Evolutionary conservation across 371 early-diverging fungal species (phyloP).

Genomic region (Syncephalastrum racemosum): DNA sequence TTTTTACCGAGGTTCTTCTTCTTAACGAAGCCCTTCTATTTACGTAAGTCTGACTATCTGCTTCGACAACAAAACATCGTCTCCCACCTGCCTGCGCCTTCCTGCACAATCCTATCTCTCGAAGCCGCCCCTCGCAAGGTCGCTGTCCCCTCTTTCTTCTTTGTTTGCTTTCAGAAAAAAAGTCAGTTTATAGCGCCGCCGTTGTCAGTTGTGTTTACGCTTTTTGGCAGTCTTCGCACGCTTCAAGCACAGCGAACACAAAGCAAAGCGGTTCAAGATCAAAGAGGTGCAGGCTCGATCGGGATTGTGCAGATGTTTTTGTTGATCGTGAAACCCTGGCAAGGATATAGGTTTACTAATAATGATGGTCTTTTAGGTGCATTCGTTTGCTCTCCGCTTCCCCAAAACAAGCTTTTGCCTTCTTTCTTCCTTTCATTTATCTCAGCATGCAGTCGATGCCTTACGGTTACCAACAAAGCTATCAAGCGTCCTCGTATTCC

Average conservation of each 20-base stretch:
- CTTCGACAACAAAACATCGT: too few relatives aligned
- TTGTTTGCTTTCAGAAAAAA: slow-evolving; percentile 7
- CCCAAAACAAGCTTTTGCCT: slow-evolving; percentile 15
- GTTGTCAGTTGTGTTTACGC: slow-evolving; percentile 9
- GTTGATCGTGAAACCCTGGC: slow-evolving; percentile 3
- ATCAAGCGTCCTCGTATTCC: slow-evolving; percentile 20
- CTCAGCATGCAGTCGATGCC: slow-evolving; percentile 24
- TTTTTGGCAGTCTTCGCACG: slow-evolving; percentile 10
- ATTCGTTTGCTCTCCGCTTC: slow-evolving; percentile 26
- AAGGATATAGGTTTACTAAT: slow-evolving; percentile 2
- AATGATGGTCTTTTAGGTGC: slow-evolving; percentile 2
- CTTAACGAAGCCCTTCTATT: too few relatives aligned
- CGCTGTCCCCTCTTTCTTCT: not conserved
- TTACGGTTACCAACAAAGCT: slow-evolving; percentile 23
- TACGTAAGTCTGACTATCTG: too few relatives aligned
- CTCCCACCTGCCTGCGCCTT: too few relatives aligned
- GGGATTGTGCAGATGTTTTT: too few relatives aligned
- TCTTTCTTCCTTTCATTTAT: slow-evolving; percentile 8
- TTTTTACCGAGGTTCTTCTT: slow-evolving; percentile 2
- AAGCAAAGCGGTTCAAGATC: too few relatives aligned
- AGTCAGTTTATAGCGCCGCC: slow-evolving; percentile 20
- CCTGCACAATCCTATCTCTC: too few relatives aligned
- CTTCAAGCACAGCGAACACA: not conserved
- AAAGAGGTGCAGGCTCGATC: too few relatives aligned
- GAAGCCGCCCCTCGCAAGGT: not conserved